Conservation (phyloP, 768 basidiomycete species). For the Boletus barrowsii region DNA sequence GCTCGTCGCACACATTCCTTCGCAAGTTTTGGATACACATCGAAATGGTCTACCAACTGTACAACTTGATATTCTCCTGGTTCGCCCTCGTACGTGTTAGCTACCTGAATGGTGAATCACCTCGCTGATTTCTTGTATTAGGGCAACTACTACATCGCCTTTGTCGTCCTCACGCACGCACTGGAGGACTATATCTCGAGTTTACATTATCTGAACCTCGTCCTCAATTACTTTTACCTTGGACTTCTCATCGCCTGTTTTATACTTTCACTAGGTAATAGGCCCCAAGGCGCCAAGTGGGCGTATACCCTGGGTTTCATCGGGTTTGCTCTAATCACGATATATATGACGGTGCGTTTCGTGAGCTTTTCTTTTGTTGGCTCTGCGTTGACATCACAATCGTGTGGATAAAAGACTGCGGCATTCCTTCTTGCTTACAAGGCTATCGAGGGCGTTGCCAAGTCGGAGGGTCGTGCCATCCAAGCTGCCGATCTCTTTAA, state of each 20-base stretch:
- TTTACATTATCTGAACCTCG: conserved; percentile 70
- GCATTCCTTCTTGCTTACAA: conserved; percentile 84
- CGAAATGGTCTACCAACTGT: conserved; percentile 87
- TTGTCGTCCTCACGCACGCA: conserved; percentile 70
- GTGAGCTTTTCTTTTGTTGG: not conserved
- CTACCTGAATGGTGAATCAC: not conserved
- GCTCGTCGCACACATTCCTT: conserved; percentile 76
- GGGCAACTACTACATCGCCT: conserved; percentile 93
- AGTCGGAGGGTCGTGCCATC: conserved; percentile 44
- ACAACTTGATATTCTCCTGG: conserved; percentile 93
- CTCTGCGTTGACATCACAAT: conserved; percentile 2
- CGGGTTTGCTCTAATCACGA: conserved; percentile 85
- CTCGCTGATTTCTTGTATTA: conserved; percentile 20
- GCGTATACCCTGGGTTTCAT: conserved; percentile 82
- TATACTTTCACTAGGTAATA: conserved; percentile 82
- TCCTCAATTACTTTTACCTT: conserved; percentile 85
- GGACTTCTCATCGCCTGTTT: conserved; percentile 87
- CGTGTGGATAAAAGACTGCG: conserved; percentile 46
- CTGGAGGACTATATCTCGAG: conserved; percentile 61
- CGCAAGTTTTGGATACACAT: conserved; percentile 95
- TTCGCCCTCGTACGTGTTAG: conserved; percentile 63
- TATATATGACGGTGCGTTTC: conserved; percentile 87
- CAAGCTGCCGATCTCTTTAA: conserved; percentile 60
- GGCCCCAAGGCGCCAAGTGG: conserved; percentile 88
- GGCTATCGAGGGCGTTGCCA: conserved; percentile 61